Percentiles rank a stretch among this genome's conserved stretches.
Evolutionary conservation across 768 basidiomycete species (phyloP).

Genomic region (Kockovaella imperatae): DNA sequence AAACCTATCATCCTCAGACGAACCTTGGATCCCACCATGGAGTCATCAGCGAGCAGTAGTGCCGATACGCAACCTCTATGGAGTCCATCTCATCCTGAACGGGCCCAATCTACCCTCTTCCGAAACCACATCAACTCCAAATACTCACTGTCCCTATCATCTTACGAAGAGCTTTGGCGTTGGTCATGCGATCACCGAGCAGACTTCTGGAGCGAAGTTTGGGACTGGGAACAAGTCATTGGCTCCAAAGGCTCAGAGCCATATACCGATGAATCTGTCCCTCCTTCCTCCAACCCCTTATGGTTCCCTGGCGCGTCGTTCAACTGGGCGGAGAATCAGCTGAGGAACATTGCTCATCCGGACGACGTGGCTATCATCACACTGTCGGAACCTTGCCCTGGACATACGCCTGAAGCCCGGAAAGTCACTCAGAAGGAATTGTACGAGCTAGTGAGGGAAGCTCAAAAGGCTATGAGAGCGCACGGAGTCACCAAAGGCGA

Average conservation of each 20-base stretch:
- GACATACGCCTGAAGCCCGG: conserved; percentile 46
- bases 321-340: conserved; percentile 79
- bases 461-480: conserved; percentile 15
- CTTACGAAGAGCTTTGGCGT: conserved; percentile 60
- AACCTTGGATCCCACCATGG: too few species aligned
- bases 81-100: too few species aligned
- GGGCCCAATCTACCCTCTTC: conserved; percentile 31
- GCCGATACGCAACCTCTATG: too few species aligned
- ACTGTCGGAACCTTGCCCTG: conserved; percentile 59
- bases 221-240: conserved; percentile 60
- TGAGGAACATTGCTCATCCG: conserved; percentile 41
- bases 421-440: conserved; percentile 49
- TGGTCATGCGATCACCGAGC: conserved; percentile 59
- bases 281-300: conserved; percentile 57
- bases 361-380: conserved; percentile 62
- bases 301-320: conserved; percentile 64
- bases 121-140: conserved; percentile 50
- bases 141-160: conserved; percentile 48
- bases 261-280: conserved; percentile 51
- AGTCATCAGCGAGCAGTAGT: too few species aligned
- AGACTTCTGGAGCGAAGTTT: conserved; percentile 64
- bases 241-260: conserved; percentile 53
- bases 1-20: neutral
- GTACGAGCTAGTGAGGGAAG: conserved; percentile 44
- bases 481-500: conserved; percentile 50